Conservation (phyloP, 2,329 filamentous ascomycete genomes). For the Trichoderma koningiopsis region DNA sequence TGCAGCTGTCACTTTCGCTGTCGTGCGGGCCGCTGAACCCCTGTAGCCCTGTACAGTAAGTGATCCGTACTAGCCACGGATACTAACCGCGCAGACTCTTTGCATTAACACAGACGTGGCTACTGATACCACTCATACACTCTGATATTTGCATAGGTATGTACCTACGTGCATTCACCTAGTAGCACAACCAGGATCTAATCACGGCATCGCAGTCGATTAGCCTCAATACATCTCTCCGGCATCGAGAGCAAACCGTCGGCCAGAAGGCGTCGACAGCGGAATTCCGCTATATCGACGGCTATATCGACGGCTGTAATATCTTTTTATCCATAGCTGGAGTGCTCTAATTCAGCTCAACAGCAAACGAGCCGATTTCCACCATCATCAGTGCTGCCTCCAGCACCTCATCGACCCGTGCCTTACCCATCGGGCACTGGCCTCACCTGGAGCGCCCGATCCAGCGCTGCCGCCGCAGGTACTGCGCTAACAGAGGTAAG, state of each 20-base stretch:
- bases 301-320: neutral
- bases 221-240: neutral
- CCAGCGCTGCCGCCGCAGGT: conserved; percentile 16
- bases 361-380: neutral
- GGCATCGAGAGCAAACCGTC: neutral
- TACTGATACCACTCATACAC: neutral
- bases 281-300: neutral
- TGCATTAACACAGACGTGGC: neutral
- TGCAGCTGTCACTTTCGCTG: neutral
- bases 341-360: neutral
- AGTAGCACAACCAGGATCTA: neutral
- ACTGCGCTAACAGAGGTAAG: conserved; percentile 26
- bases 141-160: neutral
- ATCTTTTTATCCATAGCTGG: neutral
- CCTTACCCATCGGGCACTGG: neutral
- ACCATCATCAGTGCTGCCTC: neutral
- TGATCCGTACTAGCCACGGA: neutral
- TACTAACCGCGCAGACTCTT: neutral
- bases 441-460: neutral
- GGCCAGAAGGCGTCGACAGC: neutral
- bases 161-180: neutral
- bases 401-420: neutral
- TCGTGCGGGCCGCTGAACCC: neutral
- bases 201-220: neutral
- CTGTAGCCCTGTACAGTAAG: neutral